Conservation (phyloP, 176 grass and related monocot genomes). For the Paspalum vaginatum region DNA sequence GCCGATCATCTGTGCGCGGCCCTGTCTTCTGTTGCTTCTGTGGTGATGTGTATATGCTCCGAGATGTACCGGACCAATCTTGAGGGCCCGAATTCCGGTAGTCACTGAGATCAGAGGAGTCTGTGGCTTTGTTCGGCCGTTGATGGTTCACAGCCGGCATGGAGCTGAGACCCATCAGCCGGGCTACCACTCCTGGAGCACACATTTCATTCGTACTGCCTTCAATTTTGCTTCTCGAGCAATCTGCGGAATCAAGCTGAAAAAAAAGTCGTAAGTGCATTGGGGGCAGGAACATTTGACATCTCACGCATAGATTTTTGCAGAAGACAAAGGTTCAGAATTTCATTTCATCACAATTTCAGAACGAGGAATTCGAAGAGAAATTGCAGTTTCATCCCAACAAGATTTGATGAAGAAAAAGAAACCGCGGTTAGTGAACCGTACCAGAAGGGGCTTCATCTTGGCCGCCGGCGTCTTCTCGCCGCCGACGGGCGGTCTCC, state of each 20-base stretch:
- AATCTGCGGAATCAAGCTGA: conserved; percentile 48
- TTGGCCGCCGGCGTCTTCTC: conserved; percentile 27
- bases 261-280: background rate
- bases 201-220: conserved; percentile 30
- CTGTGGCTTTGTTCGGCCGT: conserved; percentile 7
- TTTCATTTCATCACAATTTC: background rate
- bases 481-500: conserved; percentile 4
- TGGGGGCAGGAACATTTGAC: background rate
- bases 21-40: conserved; percentile 54
- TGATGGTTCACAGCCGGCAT: conserved; percentile 49
- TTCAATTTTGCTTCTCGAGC: conserved; percentile 42
- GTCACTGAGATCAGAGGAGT: conserved; percentile 23
- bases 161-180: conserved; percentile 80
- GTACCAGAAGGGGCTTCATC: conserved; percentile 46
- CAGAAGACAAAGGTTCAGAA: background rate
- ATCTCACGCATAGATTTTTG: background rate
- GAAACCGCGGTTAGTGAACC: background rate
- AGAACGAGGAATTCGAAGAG: background rate
- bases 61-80: conserved; percentile 14
- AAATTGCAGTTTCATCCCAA: background rate
- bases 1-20: background rate
- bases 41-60: conserved; percentile 40
- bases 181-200: conserved; percentile 63
- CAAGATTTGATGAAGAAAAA: background rate
- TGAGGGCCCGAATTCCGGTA: conserved; percentile 23